phyloP scores from a whole-genome alignment of 2,329 filamentous ascomycete genomes.

The Arthrobotrys sphaeroides region DNA sequence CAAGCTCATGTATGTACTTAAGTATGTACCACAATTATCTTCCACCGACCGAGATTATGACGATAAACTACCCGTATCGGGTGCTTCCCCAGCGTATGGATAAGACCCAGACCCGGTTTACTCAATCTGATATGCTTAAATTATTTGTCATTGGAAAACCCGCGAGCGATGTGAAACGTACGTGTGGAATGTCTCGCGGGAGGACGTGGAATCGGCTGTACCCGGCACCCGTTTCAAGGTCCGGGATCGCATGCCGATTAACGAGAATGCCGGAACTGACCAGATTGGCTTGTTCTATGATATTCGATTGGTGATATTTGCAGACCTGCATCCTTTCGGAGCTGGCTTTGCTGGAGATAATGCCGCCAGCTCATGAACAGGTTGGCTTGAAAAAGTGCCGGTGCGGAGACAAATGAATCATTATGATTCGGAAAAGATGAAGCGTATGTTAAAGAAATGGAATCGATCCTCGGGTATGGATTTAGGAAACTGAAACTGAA shows the following conservation, averaged over 20 bases:
- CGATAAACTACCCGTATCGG: slow-evolving; percentile 4
- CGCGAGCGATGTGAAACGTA: background rate
- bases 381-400: background rate
- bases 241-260: background rate
- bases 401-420: background rate
- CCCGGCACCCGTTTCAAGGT: background rate
- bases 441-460: background rate
- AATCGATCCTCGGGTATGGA: background rate
- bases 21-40: background rate
- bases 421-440: background rate
- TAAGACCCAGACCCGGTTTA: background rate
- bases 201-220: slow-evolving; percentile 4
- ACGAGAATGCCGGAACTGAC: background rate
- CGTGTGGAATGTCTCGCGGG: background rate
- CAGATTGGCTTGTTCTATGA: background rate
- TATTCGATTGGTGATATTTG: slow-evolving; percentile 10
- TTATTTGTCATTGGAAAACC: slow-evolving; percentile 9
- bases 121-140: slow-evolving; percentile 11
- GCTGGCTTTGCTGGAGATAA: background rate
- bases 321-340: slow-evolving; percentile 1
- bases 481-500: background rate
- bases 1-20: too few relatives aligned
- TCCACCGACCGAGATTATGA: slow-evolving; percentile 3
- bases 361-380: slow-evolving; percentile 9
- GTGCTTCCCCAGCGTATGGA: slow-evolving; percentile 13